Evolutionary conservation across 1,139 yeast genomes (phyloP), one percentile per base, ranked within the genome.

Genomic region (Pichia sp.): DNA sequence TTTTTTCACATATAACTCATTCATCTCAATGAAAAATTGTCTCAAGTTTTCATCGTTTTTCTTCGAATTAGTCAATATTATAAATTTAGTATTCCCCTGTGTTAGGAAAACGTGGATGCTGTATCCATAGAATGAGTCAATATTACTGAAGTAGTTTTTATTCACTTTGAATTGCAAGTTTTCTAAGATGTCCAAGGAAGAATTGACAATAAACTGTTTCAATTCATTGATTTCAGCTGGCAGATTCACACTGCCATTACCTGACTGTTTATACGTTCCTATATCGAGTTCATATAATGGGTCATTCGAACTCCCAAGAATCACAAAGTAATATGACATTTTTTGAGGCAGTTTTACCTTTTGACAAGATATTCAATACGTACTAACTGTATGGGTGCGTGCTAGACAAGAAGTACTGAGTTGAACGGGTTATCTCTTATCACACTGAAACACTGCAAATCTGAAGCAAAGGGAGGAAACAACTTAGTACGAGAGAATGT

Each of bases 281-380:
- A 92, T 83, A 59, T 88, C 97, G 9, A 88, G 72, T 60, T 88
- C 96, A 57, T 88, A 92, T 4, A 94, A 62, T 0, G 97, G 96
- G 50, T 77, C 77, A 61, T 92, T 98, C 40, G 77, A 74, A 2
- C 94, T 83, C 27, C 97, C 97, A 38, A 92, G 77, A 43, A 92
- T 83, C 16, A 95, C 85, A 58, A 94, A 79, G 64, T 88, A 88
- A 67, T 84, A 87, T 33, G 95, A 83, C 79, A 54, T 54, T 7
- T n/a, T 11, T 7, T 6, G 11, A 16, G 23, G 23, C 23, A 16
- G 23, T 16, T 16, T 16, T 7, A 7, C 23, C 27, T 31, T 29
- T 29, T 31, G 28, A 33, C 23, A n/a, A 16, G 2, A 16, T 16
- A 16, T 16, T 16, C 23, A 16, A 16, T 16, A 16, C 23, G 23